Evolutionary conservation across 768 basidiomycete species (phyloP).

Genomic region (Termitomyces sp.): DNA sequence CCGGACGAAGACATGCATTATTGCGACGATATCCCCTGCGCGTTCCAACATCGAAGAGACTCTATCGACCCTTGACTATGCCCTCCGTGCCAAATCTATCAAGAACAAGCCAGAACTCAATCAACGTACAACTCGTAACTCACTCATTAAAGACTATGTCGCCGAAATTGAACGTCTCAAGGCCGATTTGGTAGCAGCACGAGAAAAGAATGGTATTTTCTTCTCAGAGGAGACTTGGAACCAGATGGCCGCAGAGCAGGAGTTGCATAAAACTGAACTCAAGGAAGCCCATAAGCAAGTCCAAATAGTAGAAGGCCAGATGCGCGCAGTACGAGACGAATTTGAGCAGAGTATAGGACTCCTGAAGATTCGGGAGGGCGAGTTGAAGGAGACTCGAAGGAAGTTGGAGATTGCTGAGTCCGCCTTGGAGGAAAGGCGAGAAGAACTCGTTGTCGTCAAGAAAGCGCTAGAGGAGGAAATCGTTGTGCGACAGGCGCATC

Average conservation of each 20-base stretch:
- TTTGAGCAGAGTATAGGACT: constrained; percentile 86
- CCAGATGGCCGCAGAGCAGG: constrained; percentile 75
- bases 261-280: constrained; percentile 70
- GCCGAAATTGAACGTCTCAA: constrained; percentile 92
- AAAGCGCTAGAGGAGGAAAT: constrained; percentile 74
- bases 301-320: constrained; percentile 78
- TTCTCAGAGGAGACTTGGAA: constrained; percentile 90
- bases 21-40: constrained; percentile 94
- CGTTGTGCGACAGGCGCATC: constrained; percentile 73
- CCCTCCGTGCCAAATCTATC: constrained; percentile 92
- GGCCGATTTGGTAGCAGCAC: constrained; percentile 82
- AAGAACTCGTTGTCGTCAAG: constrained; percentile 56
- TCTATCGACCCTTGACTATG: constrained; percentile 95
- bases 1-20: constrained; percentile 94
- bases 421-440: constrained; percentile 49
- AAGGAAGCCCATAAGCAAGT: constrained; percentile 82
- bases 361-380: constrained; percentile 70
- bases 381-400: constrained; percentile 62
- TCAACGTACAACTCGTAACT: constrained; percentile 89
- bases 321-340: constrained; percentile 79
- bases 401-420: constrained; percentile 50
- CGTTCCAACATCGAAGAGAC: constrained; percentile 96
- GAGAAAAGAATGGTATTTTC: constrained; percentile 96
- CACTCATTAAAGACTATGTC: constrained; percentile 90
- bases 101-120: constrained; percentile 94